phyloP scores from a whole-genome alignment of 768 basidiomycete species.

The Calocybe cyanea region DNA sequence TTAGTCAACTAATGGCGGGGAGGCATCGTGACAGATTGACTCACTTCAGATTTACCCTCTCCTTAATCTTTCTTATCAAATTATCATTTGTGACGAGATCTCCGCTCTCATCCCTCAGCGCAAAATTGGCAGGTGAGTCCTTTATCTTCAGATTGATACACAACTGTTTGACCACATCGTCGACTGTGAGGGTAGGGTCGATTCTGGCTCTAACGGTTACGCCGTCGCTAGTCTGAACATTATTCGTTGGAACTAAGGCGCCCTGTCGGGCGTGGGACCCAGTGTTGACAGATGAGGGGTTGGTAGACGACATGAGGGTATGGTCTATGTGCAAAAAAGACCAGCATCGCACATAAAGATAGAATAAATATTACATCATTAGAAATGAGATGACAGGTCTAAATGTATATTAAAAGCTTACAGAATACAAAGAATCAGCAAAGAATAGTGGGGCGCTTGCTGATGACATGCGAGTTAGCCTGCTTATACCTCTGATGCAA shows the following conservation, averaged over 20 bases:
- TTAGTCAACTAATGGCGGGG: neutral
- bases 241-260: slow-evolving; percentile 76
- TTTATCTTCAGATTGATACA: slow-evolving; percentile 78
- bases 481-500: too few relatives aligned
- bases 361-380: slow-evolving; percentile 3
- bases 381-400: neutral
- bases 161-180: slow-evolving; percentile 81
- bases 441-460: too few relatives aligned
- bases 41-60: slow-evolving; percentile 75
- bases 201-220: slow-evolving; percentile 77
- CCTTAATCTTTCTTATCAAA: slow-evolving; percentile 74
- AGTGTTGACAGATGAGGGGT: slow-evolving; percentile 28
- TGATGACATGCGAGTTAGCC: too few relatives aligned
- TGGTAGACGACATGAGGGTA: slow-evolving; percentile 17
- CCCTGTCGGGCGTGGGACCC: slow-evolving; percentile 38
- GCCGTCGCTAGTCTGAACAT: slow-evolving; percentile 74
- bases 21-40: slow-evolving; percentile 16
- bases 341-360: too few relatives aligned
- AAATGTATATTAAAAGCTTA: neutral
- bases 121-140: slow-evolving; percentile 68
- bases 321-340: too few relatives aligned
- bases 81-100: slow-evolving; percentile 88
- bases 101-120: slow-evolving; percentile 77
- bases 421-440: too few relatives aligned
- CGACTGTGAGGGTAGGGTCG: slow-evolving; percentile 77